Conservation (phyloP, 768 basidiomycete genomes). For the Collybia nuda region DNA sequence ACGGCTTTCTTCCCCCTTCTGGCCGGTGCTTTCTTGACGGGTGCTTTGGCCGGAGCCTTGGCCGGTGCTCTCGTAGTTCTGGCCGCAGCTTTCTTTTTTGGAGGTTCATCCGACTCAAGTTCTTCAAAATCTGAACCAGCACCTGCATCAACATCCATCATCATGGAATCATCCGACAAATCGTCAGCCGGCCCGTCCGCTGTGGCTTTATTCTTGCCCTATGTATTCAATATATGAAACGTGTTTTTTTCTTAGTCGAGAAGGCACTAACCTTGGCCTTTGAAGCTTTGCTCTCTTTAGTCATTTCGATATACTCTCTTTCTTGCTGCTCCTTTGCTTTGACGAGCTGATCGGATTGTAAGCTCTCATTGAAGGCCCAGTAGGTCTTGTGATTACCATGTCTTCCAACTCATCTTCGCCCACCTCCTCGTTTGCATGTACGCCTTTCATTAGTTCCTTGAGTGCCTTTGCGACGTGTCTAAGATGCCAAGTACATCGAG, state of each 20-base stretch:
- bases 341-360: slow-evolving; percentile 43
- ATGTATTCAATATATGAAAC: not conserved
- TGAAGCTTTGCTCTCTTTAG: slow-evolving; percentile 30
- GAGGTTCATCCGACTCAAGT: slow-evolving; percentile 44
- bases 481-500: not conserved
- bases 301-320: slow-evolving; percentile 54
- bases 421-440: slow-evolving; percentile 61
- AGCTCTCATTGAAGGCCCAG: not conserved
- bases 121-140: slow-evolving; percentile 57
- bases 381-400: slow-evolving; percentile 41
- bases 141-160: slow-evolving; percentile 66
- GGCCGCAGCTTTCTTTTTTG: slow-evolving; percentile 43
- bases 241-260: not conserved
- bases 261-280: slow-evolving; percentile 42
- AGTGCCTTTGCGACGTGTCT: slow-evolving; percentile 70
- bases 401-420: slow-evolving; percentile 79
- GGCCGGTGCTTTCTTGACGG: slow-evolving; percentile 37
- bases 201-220: slow-evolving; percentile 53
- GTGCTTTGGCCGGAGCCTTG: slow-evolving; percentile 32
- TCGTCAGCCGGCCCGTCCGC: slow-evolving; percentile 36
- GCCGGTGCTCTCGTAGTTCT: slow-evolving; percentile 31
- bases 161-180: slow-evolving; percentile 75
- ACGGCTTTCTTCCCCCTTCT: slow-evolving; percentile 56
- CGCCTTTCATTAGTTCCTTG: slow-evolving; percentile 63
- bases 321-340: slow-evolving; percentile 75